These are phyloP conservation scores for Buddleja alternifolia DNA, from an alignment of 257 asterid genomes.

Conservation along the genomic window DNA sequence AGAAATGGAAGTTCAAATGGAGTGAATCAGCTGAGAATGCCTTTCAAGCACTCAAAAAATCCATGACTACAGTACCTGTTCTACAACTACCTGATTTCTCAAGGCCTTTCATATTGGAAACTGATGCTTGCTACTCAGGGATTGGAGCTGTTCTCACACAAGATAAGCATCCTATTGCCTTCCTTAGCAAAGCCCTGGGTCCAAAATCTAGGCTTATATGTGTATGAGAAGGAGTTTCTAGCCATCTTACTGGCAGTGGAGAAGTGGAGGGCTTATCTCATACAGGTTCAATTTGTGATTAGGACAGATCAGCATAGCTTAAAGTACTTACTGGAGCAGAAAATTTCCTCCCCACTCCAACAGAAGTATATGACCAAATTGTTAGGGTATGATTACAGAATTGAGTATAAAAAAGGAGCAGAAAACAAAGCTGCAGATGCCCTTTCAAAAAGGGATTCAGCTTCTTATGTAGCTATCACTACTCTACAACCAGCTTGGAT, in stretches of 20 bases:
- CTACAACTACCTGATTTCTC: neutral
- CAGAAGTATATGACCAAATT: constrained; percentile 11
- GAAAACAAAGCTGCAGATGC: constrained; percentile 2
- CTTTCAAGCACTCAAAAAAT: neutral
- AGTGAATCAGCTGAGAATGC: neutral
- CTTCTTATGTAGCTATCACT: neutral
- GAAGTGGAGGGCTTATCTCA: neutral
- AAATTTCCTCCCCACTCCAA: neutral
- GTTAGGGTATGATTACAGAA: neutral
- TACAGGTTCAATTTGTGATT: neutral
- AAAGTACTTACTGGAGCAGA: neutral
- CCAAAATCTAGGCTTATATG: neutral
- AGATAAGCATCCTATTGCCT: neutral
- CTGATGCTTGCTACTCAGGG: neutral
- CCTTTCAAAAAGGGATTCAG: neutral
- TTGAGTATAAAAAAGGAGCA: neutral
- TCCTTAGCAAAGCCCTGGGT: neutral
- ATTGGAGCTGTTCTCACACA: neutral
- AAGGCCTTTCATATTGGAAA: neutral
- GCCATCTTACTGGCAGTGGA: neutral
- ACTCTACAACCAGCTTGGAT: neutral
- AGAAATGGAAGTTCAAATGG: neutral
- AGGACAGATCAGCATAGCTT: constrained; percentile 4
- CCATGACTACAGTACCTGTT: neutral
- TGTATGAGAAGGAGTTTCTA: constrained; percentile 2